A percentile compares a stretch with the other conserved stretches of the same genome.
Conservation (phyloP, 2,329 filamentous ascomycete species). For the Colletotrichum trifolii region DNA sequence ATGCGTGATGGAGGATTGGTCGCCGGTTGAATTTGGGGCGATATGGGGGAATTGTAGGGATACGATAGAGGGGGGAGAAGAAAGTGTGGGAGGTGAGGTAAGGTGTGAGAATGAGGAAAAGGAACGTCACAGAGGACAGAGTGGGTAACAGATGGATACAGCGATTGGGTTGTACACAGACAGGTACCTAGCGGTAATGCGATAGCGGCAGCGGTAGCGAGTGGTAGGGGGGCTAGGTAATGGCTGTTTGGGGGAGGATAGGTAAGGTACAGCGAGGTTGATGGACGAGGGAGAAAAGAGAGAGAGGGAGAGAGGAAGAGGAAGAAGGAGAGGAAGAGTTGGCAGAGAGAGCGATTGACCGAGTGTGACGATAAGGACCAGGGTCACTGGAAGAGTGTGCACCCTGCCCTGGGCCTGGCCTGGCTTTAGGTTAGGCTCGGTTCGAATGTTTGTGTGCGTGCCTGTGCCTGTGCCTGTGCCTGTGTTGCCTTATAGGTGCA, state of each 20-base stretch:
- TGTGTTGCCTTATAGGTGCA: background rate
- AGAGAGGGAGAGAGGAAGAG: constrained; percentile 4
- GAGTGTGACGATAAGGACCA: too few relatives aligned
- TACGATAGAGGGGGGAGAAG: constrained; percentile 7
- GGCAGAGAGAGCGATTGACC: too few relatives aligned
- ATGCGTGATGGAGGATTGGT: constrained; percentile 43
- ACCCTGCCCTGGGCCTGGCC: background rate
- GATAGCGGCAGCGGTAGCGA: too few relatives aligned
- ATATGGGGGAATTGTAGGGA: constrained; percentile 34
- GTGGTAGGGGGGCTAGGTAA: too few relatives aligned
- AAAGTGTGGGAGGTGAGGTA: constrained; percentile 11
- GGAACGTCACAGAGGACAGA: constrained; percentile 24
- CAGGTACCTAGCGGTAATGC: too few relatives aligned
- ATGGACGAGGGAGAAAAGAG: constrained; percentile 28
- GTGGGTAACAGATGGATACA: background rate
- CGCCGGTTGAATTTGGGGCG: constrained; percentile 36
- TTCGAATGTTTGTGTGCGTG: constrained; percentile 12
- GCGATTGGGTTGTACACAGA: too few relatives aligned
- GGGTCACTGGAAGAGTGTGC: background rate
- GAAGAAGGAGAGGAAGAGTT: background rate
- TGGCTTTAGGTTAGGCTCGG: constrained; percentile 30
- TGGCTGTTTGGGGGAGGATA: too few relatives aligned
- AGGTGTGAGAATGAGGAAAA: constrained; percentile 27
- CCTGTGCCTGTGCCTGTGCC: background rate
- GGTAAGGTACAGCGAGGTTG: too few relatives aligned